Evolutionary conservation across 805 yeast species (phyloP), one percentile per base, ranked within the genome.

Genomic region (Starmerella apicola): DNA sequence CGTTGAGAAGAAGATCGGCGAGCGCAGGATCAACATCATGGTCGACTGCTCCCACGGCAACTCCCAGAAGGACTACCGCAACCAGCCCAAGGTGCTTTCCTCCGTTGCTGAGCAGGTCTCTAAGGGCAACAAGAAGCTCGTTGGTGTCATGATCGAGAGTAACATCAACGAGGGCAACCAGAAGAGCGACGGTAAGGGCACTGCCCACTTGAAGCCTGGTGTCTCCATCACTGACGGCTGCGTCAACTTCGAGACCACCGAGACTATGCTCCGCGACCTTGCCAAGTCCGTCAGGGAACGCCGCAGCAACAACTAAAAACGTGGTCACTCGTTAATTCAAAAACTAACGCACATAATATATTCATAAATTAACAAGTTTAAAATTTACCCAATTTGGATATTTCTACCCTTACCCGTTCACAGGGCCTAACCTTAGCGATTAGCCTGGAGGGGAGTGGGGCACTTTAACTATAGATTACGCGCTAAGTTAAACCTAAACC

Each of bases 1-100:
- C 29, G 91, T 93, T 48, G 79, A 84, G 66, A 67, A 60, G 24
- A 72, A 73, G 58, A 72, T 83, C 52, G 51, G 77, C 68, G 43
- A 63, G 60, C 62, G 70, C 65, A 54, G 38, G 17, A 45, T 47
- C 37, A 68, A 64, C 37, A 62, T 84, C 54, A 91, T 91, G 98
- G 81, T 91, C 46, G 98, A 91, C 66, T 91, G 95, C 66, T 86
- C 96, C 34, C 98, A 91, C 64, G 98, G 95, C 55, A 91, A 91
- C 70, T 85, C 96, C 28, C 76, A 71, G 63, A 91, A 91, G 66
- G 91, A 91, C 66, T 85, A 74, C 77, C 74, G 76, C 59, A 91
- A 91, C 67, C 98, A 91, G 67, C 96, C 98, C 44, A 76, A 71
- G 61, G 98, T 91, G n/a, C 78, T 84, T 50, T 65, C 71, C 22